Evolutionary conservation across 2,329 filamentous ascomycete genomes (phyloP).

Genomic region (Nemania abortiva): DNA sequence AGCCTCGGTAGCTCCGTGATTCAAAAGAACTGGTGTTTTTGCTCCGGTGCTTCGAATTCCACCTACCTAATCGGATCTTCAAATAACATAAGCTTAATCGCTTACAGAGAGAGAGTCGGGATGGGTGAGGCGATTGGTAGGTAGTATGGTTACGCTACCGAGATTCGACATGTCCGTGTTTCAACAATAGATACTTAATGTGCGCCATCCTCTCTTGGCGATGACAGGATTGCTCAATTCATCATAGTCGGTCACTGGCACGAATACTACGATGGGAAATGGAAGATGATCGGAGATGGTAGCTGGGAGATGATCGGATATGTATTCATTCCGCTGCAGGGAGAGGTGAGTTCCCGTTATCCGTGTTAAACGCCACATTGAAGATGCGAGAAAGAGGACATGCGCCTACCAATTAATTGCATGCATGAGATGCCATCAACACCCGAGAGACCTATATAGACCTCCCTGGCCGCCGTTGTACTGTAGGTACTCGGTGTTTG

Average conservation of each 20-base stretch:
- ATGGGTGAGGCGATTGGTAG: background rate
- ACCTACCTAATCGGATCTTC: constrained; percentile 13
- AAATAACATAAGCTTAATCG: background rate
- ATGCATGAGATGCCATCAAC: background rate
- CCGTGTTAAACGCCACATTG: constrained; percentile 18
- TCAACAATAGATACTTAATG: constrained; percentile 5
- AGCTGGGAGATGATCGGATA: constrained; percentile 5
- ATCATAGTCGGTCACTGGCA: background rate
- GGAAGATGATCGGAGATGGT: background rate
- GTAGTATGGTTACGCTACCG: background rate
- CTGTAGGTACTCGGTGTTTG: background rate
- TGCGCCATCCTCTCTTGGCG: background rate
- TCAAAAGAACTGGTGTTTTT: constrained; percentile 15
- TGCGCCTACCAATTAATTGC: constrained; percentile 6
- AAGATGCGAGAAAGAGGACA: constrained; percentile 17
- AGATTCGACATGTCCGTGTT: constrained; percentile 17
- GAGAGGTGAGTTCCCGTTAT: constrained; percentile 14
- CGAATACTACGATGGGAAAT: constrained; percentile 11
- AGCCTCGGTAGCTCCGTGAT: constrained; percentile 12
- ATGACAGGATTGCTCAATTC: constrained; percentile 4
- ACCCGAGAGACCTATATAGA: background rate
- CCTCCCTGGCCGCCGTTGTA: too few relatives aligned
- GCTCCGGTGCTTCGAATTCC: constrained; percentile 12
- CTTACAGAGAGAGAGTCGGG: background rate
- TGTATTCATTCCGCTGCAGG: constrained; percentile 18